A percentile compares a stretch with the other conserved stretches of the same genome.
phyloP scores from a whole-genome alignment of 1,284 basidiomycete genomes.

The Rhodotorula sp. region DNA sequence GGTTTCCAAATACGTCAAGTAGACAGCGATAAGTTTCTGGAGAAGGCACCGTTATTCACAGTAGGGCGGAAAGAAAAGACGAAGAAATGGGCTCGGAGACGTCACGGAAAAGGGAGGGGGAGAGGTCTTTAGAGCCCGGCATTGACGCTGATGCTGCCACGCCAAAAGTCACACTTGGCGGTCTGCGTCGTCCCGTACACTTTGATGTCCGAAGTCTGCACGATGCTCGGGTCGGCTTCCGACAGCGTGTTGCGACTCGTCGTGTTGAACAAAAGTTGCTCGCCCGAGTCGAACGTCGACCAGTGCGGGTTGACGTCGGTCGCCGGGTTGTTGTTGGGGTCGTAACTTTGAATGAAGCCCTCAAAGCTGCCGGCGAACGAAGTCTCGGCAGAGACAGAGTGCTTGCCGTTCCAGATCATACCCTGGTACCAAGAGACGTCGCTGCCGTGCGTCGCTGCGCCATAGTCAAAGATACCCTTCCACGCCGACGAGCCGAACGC shows the following conservation, averaged over 20 bases:
- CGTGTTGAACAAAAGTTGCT: constrained; percentile 2
- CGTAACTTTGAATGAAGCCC: background rate
- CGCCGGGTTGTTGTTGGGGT: constrained; percentile 9
- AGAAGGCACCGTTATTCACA: too few relatives aligned
- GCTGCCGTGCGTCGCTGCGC: background rate
- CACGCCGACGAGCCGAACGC: background rate
- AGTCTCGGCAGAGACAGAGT: constrained; percentile 2
- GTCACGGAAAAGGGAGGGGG: background rate
- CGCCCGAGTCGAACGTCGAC: background rate
- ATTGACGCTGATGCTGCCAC: constrained; percentile 4
- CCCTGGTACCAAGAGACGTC: constrained; percentile 2
- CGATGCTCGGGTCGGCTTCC: constrained; percentile 1
- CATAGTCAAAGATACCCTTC: constrained; percentile 3
- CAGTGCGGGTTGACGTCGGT: constrained; percentile 7
- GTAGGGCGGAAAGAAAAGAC: background rate
- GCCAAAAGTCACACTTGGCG: constrained; percentile 10
- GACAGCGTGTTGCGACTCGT: background rate
- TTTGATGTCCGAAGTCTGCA: background rate
- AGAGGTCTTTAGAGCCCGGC: background rate
- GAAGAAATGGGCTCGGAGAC: background rate
- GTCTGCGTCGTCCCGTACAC: constrained; percentile 1
- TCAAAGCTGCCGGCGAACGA: constrained; percentile 6
- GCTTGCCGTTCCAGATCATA: background rate
- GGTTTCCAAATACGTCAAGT: too few relatives aligned
- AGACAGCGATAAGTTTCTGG: too few relatives aligned